Evolutionary conservation across 768 basidiomycete genomes (phyloP).

Genomic region (Lactarius deliciosus): DNA sequence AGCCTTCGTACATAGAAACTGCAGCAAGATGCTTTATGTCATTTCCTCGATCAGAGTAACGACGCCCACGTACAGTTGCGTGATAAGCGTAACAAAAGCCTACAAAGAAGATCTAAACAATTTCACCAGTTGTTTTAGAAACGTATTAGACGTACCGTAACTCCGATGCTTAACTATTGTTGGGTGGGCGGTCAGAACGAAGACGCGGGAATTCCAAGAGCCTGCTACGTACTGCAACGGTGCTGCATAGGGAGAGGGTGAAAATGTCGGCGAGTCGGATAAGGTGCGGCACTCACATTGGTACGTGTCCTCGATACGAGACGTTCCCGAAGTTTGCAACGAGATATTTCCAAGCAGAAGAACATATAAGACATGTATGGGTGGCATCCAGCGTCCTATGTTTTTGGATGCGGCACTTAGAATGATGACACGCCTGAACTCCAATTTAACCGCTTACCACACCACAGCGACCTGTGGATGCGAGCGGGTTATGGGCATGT

Average conservation of each 20-base stretch:
- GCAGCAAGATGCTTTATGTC: neutral
- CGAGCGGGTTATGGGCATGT: neutral
- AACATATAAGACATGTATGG: slow-evolving; percentile 24
- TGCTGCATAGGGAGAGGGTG: slow-evolving; percentile 9
- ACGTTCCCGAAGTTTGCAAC: slow-evolving; percentile 27
- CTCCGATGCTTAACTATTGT: slow-evolving; percentile 26
- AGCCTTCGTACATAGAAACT: slow-evolving; percentile 27
- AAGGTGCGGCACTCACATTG: slow-evolving; percentile 14
- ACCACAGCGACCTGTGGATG: slow-evolving; percentile 18
- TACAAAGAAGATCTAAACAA: neutral
- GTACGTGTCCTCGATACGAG: slow-evolving; percentile 1
- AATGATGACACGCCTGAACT: neutral
- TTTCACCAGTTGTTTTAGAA: neutral
- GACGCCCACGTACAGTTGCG: slow-evolving; percentile 25
- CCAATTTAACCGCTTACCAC: slow-evolving; percentile 18
- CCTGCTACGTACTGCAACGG: slow-evolving; percentile 22
- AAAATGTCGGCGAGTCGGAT: neutral
- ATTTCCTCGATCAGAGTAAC: neutral
- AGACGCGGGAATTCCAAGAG: neutral
- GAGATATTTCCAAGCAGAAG: slow-evolving; percentile 28
- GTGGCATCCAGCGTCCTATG: slow-evolving; percentile 22
- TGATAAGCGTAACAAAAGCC: slow-evolving; percentile 22
- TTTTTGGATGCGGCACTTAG: neutral
- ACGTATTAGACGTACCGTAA: slow-evolving; percentile 24
- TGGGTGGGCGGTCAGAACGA: neutral